phyloP scores from a whole-genome alignment of 352 stramenopile genomes.

The Phytopythium cucurbitacearum region DNA sequence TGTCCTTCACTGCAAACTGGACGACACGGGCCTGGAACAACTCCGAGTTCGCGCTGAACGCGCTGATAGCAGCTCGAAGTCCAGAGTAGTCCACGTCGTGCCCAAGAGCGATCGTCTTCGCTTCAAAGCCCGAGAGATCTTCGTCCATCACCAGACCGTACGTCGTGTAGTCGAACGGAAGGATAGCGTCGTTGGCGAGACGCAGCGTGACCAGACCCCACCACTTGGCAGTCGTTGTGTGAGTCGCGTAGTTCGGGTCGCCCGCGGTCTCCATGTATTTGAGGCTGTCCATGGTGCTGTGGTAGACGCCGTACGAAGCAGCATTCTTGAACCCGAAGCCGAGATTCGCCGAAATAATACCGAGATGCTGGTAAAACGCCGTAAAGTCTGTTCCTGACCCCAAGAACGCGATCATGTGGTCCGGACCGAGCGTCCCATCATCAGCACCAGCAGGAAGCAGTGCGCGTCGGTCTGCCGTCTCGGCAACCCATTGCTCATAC shows the following conservation, averaged over 20 bases:
- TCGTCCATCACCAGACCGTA: conserved; percentile 34
- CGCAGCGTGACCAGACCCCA: conserved; percentile 57
- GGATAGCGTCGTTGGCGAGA: conserved; percentile 30
- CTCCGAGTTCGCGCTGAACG: conserved; percentile 12
- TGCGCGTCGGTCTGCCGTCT: neutral
- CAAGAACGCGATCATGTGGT: conserved; percentile 30
- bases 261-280: conserved; percentile 55
- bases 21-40: conserved; percentile 13
- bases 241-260: conserved; percentile 50
- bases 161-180: conserved; percentile 47
- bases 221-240: conserved; percentile 40
- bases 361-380: conserved; percentile 68
- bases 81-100: conserved; percentile 11
- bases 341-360: conserved; percentile 63
- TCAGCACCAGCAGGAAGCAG: conserved; percentile 3
- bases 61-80: conserved; percentile 11
- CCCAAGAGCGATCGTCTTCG: neutral
- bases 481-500: conserved; percentile 7
- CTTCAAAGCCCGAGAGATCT: conserved; percentile 16
- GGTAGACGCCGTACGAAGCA: conserved; percentile 50
- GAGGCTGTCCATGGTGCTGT: conserved; percentile 83
- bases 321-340: conserved; percentile 17
- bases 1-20: conserved; percentile 8
- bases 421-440: conserved; percentile 16
- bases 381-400: conserved; percentile 53